Base-by-base conservation (phyloP, 2,329 filamentous ascomycete genomes). In the Microsporum canis region DNA sequence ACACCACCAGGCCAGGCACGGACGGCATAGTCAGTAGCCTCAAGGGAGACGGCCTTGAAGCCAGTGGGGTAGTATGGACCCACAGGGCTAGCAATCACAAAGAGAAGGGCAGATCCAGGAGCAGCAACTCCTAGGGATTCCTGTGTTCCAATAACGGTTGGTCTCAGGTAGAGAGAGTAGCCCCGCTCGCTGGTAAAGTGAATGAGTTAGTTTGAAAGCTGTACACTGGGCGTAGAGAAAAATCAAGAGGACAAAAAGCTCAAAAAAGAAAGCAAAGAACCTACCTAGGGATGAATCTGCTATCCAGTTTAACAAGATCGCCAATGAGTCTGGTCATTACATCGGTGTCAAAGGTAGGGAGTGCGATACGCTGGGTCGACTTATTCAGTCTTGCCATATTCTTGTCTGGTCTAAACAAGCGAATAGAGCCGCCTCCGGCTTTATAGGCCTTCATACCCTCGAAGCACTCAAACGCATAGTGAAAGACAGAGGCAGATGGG, bases 401-500 rank as follows among this genome's bases (percentile, higher is more conserved):
- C 82, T 85, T 94, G 74, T 95, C 88, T 1, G 94, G 94, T 38
- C 94, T 85, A 82, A 99, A 99, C 60, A 99, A 80, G 60, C 92
- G 86, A 67, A 96, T 84, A 63, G 85, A 78, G 68, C 89, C 89
- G 49, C 84, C 73, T 69, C 82, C 84, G 78, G 95, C 90, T 76
- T 92, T 95, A 82, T 99, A 99, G 63, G 94, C 94, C 80, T 99
- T 99, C 91, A 97, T 96, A 68, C 94, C 94, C 80, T 99, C 94
- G 76, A 99, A 99, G 75, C 88, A 94, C 76, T 95, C 89, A 72
- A 97, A 97, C 57, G 90, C 94, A 77, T 99, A 99, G 82, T 99
- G 94, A 78, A 99, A 92, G 65, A 97, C 94, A 78, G 91, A 97
- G 38, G 90, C 94, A 49, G 94, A 90, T 31, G 94, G 94, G 75